These are phyloP conservation scores for Uronychia binucleata DNA, from an alignment of 73 alveolate species.

Conservation along the genomic window DNA sequence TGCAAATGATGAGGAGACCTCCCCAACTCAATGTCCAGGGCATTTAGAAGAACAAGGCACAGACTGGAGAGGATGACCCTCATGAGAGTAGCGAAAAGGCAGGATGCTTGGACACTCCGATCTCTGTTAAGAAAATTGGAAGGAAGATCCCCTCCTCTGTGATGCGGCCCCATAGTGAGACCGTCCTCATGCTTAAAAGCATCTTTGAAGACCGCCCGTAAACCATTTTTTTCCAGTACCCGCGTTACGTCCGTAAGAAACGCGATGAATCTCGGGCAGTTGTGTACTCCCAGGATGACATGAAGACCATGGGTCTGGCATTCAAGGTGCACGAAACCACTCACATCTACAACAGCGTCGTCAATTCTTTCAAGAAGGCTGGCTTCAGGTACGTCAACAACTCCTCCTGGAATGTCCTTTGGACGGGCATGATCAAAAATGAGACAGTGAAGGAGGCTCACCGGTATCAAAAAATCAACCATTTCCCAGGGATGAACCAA, in stretches of 20 bases:
- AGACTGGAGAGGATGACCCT: neutral
- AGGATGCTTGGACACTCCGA: too few relatives aligned
- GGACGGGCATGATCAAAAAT: slow-evolving; percentile 55
- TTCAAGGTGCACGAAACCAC: slow-evolving; percentile 32
- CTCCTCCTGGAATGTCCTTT: slow-evolving; percentile 48
- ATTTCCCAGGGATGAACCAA: slow-evolving; percentile 89
- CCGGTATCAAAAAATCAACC: slow-evolving; percentile 78
- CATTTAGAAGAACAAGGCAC: neutral
- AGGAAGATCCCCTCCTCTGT: slow-evolving; percentile 50
- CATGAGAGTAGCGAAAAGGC: neutral
- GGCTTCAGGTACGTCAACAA: slow-evolving; percentile 48
- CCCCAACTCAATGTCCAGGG: neutral
- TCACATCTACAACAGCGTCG: slow-evolving; percentile 55
- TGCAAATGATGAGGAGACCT: neutral
- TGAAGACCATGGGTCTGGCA: slow-evolving; percentile 9
- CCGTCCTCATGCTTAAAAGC: slow-evolving; percentile 38
- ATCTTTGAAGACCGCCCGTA: slow-evolving; percentile 74
- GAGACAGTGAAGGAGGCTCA: slow-evolving; percentile 32
- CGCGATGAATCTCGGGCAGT: slow-evolving; percentile 39
- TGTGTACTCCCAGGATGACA: slow-evolving; percentile 48
- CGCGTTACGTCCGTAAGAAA: slow-evolving; percentile 50
- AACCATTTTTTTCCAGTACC: slow-evolving; percentile 76
- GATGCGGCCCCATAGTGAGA: slow-evolving; percentile 31
- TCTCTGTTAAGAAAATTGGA: slow-evolving; percentile 21
- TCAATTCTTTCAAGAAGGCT: slow-evolving; percentile 69